These are phyloP conservation scores for Rhodotorula sp. DNA, from an alignment of 1,284 basidiomycete species.

Conservation along the genomic window DNA sequence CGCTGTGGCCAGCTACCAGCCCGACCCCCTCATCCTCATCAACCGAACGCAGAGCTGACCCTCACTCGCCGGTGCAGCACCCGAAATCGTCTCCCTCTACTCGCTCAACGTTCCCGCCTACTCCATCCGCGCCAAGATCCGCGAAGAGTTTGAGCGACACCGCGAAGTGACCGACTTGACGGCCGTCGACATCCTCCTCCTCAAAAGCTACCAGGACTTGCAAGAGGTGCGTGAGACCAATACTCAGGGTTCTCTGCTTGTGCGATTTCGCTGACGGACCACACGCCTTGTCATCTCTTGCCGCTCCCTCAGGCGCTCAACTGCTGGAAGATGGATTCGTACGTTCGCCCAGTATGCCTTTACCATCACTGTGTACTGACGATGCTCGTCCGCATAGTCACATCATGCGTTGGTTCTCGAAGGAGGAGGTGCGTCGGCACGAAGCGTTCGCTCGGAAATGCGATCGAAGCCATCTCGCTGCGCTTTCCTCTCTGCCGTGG, in stretches of 20 bases:
- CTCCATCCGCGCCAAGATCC: conserved; percentile 77
- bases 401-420: conserved; percentile 50
- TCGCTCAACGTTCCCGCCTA: conserved; percentile 77
- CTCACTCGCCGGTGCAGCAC: conserved; percentile 60
- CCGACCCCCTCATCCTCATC: conserved; percentile 3
- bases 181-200: conserved; percentile 81
- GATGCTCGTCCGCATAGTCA: conserved; percentile 19
- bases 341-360: background rate
- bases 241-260: background rate
- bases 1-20: conserved; percentile 17
- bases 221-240: conserved; percentile 58
- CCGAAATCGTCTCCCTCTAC: conserved; percentile 82
- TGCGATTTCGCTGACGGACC: background rate
- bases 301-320: conserved; percentile 26
- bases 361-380: background rate
- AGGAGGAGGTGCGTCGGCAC: conserved; percentile 49
- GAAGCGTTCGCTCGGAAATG: background rate
- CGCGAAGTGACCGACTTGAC: conserved; percentile 75
- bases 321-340: conserved; percentile 44
- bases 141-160: conserved; percentile 84
- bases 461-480: too few species aligned
- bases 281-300: background rate
- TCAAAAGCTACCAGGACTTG: conserved; percentile 83
- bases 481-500: too few species aligned
- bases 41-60: background rate